phyloP scores from a whole-genome alignment of 2,329 filamentous ascomycete species.

The Zymoseptoria ardabiliae region DNA sequence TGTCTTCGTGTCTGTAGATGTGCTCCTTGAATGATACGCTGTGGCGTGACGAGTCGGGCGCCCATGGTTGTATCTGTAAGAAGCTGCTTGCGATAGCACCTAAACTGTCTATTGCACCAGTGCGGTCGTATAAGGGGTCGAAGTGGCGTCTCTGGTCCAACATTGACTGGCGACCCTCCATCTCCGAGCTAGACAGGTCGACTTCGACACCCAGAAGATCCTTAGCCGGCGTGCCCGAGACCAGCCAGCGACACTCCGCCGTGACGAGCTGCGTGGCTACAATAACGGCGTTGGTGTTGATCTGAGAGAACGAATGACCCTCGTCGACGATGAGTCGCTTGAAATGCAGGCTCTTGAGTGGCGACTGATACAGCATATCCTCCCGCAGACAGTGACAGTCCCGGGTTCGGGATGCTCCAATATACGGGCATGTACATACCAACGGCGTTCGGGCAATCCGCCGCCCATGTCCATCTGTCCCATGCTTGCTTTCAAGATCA shows the following conservation, averaged over 20 bases:
- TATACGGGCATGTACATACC: conserved; percentile 36
- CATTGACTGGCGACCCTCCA: conserved; percentile 13
- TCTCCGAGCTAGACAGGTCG: conserved; percentile 34
- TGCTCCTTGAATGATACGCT: conserved; percentile 65
- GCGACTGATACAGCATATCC: conserved; percentile 46
- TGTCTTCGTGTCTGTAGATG: conserved; percentile 47
- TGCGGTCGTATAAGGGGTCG: conserved; percentile 32
- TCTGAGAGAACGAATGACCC: conserved; percentile 75
- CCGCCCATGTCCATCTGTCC: conserved; percentile 40
- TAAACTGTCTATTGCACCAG: conserved; percentile 50
- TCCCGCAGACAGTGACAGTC: conserved; percentile 40
- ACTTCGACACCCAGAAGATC: conserved; percentile 71
- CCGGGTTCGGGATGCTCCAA: conserved; percentile 36
- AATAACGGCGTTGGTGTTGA: conserved; percentile 51
- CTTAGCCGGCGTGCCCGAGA: conserved; percentile 82
- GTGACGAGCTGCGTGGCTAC: conserved; percentile 47
- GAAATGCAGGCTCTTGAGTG: conserved; percentile 68
- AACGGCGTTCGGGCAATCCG: conserved; percentile 20
- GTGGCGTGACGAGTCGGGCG: conserved; percentile 42
- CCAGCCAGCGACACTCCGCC: conserved; percentile 73
- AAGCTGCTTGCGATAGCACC: conserved; percentile 61
- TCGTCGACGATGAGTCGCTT: conserved; percentile 88
- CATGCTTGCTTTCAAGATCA: conserved; percentile 56
- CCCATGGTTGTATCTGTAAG: conserved; percentile 71
- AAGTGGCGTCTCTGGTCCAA: conserved; percentile 38